phyloP scores from a whole-genome alignment of 345 rosid genomes.

The Moricandia moricandioides region DNA sequence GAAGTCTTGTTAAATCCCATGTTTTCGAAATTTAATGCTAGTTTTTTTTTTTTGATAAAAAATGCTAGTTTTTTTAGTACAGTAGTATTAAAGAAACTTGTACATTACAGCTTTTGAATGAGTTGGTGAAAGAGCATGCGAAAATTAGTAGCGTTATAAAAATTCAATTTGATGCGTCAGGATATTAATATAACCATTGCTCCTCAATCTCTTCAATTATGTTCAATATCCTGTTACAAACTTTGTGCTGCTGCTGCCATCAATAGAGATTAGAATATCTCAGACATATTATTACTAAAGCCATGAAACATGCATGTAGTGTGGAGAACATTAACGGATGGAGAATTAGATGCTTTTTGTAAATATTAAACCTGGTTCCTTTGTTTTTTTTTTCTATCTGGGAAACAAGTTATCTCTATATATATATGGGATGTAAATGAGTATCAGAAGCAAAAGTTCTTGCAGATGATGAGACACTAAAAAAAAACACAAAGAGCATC shows the following conservation, averaged over 20 bases:
- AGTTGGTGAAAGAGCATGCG: background rate
- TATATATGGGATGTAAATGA: background rate
- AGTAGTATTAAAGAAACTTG: background rate
- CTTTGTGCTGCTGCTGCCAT: background rate
- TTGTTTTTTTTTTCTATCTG: background rate
- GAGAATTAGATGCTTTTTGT: background rate
- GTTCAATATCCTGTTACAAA: background rate
- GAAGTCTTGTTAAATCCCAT: background rate
- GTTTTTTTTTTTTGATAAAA: too few species aligned
- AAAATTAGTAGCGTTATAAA: background rate
- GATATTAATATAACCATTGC: background rate
- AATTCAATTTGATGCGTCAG: background rate
- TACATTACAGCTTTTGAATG: background rate
- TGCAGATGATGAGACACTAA: background rate
- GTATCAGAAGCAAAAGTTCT: background rate
- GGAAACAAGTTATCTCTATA: background rate
- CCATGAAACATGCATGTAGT: background rate
- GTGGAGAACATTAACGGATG: background rate
- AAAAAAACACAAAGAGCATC: background rate
- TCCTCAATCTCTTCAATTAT: background rate
- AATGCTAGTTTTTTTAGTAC: background rate
- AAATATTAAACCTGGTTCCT: background rate
- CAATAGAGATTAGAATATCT: background rate
- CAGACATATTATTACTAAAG: background rate
- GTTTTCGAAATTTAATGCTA: slow-evolving; percentile 5